phyloP scores from a whole-genome alignment of 2,329 filamentous ascomycete genomes.

The Pestalotiopsis sp. region DNA sequence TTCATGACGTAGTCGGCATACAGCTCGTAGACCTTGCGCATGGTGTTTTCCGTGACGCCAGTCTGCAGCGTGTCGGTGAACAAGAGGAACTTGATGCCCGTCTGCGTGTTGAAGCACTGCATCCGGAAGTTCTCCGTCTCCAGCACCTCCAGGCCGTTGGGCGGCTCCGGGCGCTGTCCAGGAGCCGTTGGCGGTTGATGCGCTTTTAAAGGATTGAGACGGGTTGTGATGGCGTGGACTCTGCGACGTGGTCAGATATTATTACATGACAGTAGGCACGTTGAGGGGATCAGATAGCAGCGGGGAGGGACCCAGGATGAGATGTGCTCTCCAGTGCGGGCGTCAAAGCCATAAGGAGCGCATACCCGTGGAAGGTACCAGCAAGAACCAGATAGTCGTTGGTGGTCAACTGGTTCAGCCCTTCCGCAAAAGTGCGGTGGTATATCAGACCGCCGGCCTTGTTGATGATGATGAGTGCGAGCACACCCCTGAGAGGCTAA shows the following conservation, averaged over 20 bases:
- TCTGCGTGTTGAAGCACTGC: constrained; percentile 93
- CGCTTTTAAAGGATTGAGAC: constrained; percentile 56
- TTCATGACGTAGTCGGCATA: constrained; percentile 99
- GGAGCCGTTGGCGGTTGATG: constrained; percentile 25
- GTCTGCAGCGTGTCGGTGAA: constrained; percentile 89
- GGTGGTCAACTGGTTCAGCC: constrained; percentile 81
- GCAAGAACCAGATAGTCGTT: constrained; percentile 98
- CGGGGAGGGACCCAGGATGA: background rate
- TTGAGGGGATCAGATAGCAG: background rate
- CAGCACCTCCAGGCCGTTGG: constrained; percentile 85
- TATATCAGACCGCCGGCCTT: constrained; percentile 97
- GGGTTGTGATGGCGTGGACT: constrained; percentile 68
- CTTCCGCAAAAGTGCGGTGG: constrained; percentile 89
- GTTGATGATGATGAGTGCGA: constrained; percentile 96
- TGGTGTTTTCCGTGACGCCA: constrained; percentile 75
- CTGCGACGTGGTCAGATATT: constrained; percentile 35
- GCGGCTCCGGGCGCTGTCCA: constrained; percentile 57
- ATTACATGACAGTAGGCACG: background rate
- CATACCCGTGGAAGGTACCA: constrained; percentile 92
- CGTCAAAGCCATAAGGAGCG: constrained; percentile 14
- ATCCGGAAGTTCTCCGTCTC: constrained; percentile 93
- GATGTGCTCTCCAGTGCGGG: background rate
- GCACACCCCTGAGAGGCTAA: constrained; percentile 71
- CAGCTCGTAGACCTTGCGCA: constrained; percentile 86
- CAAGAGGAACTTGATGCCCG: constrained; percentile 91